Conservation (phyloP, 345 rosid species). For the Brassica nigra region DNA sequence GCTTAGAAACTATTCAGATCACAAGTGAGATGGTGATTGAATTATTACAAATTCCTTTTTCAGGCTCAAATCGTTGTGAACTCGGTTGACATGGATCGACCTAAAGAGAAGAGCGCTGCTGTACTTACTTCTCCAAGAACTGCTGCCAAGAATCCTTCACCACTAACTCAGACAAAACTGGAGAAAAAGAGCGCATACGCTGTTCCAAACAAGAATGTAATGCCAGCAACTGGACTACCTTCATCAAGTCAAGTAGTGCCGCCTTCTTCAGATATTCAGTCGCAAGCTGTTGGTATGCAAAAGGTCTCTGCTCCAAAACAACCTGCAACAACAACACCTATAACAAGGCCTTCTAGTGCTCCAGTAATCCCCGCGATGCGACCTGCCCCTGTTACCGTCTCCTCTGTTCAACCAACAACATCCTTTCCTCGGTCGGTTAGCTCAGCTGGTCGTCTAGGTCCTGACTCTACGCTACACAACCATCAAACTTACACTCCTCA, state of each 20-base stretch:
- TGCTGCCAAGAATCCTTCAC: conserved; percentile 44
- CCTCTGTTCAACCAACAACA: conserved; percentile 64
- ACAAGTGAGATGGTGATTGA: neutral
- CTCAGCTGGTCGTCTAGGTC: conserved; percentile 80
- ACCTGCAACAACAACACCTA: conserved; percentile 48
- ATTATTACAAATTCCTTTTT: conserved; percentile 5
- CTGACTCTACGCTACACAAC: conserved; percentile 55
- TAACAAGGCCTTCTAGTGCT: conserved; percentile 93
- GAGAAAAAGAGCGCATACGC: neutral
- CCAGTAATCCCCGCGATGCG: conserved; percentile 69
- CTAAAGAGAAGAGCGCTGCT: conserved; percentile 60
- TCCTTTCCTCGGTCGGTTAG: conserved; percentile 76
- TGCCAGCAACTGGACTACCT: conserved; percentile 37
- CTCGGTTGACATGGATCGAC: conserved; percentile 54
- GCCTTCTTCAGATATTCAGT: conserved; percentile 29
- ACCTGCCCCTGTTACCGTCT: conserved; percentile 47
- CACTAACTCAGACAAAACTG: conserved; percentile 38
- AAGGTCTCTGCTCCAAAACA: conserved; percentile 48
- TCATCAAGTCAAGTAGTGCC: conserved; percentile 47
- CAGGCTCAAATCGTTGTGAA: conserved; percentile 33
- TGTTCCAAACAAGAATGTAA: neutral
- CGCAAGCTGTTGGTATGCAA: conserved; percentile 48
- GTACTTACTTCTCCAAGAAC: conserved; percentile 58
- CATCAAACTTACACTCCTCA: conserved; percentile 65
- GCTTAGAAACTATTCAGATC: neutral